Percentiles rank a stretch among this genome's conserved stretches.
Evolutionary conservation across 2,329 filamentous ascomycete species (phyloP).

Genomic region (Colletotrichum sojae): DNA sequence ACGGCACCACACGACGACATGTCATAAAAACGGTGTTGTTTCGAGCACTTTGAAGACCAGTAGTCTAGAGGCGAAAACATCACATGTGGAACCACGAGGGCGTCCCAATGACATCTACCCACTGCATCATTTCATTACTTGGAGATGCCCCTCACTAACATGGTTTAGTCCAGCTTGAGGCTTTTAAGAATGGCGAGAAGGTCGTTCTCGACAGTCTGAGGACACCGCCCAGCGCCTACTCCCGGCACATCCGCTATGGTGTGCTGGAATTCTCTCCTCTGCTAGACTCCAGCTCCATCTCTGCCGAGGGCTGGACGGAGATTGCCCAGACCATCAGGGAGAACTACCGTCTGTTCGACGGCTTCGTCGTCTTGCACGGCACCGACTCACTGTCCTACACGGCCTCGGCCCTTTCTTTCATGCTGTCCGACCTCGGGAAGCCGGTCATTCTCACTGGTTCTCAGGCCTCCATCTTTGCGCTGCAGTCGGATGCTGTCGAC

Average conservation of each 20-base stretch:
- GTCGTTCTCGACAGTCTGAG: conserved; percentile 76
- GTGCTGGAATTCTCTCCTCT: conserved; percentile 88
- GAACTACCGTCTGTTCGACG: conserved; percentile 92
- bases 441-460: conserved; percentile 89
- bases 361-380: conserved; percentile 91
- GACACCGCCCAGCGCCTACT: conserved; percentile 85
- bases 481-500: conserved; percentile 92
- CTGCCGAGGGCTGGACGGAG: conserved; percentile 86
- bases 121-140: neutral
- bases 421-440: conserved; percentile 92
- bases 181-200: conserved; percentile 64
- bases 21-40: neutral
- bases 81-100: neutral
- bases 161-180: conserved; percentile 63
- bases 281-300: conserved; percentile 92
- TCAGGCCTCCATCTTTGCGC: conserved; percentile 88
- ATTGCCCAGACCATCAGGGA: conserved; percentile 84
- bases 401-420: conserved; percentile 91
- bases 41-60: neutral
- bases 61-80: neutral
- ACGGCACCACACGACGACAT: neutral
- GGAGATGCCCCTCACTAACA: conserved; percentile 10
- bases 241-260: conserved; percentile 85
- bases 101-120: neutral
- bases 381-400: conserved; percentile 93